phyloP scores from a whole-genome alignment of 805 yeast genomes.

The Spathaspora gorwiae region DNA sequence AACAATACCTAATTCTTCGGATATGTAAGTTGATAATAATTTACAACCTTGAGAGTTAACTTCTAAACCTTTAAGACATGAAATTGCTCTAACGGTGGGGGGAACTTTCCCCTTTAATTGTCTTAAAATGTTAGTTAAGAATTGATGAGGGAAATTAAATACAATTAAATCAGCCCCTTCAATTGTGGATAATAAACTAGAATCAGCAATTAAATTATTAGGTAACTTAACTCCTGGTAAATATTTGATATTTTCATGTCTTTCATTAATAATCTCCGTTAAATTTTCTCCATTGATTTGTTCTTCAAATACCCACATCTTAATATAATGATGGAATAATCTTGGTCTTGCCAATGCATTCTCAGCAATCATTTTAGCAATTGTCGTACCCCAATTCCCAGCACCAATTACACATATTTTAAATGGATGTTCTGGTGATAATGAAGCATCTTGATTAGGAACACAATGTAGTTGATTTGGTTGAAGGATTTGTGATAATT shows the following conservation, averaged over 20 bases:
- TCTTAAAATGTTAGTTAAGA: slow-evolving; percentile 35
- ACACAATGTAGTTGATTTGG: slow-evolving; percentile 9
- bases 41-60: slow-evolving; percentile 41
- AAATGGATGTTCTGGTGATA: slow-evolving; percentile 23
- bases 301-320: slow-evolving; percentile 46
- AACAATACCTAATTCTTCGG: slow-evolving; percentile 39
- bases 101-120: slow-evolving; percentile 37
- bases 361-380: slow-evolving; percentile 43
- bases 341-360: slow-evolving; percentile 37
- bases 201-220: slow-evolving; percentile 36
- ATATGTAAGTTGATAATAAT: slow-evolving; percentile 40
- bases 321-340: slow-evolving; percentile 32
- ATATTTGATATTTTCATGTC: slow-evolving; percentile 43
- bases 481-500: slow-evolving; percentile 22
- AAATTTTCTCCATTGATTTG: slow-evolving; percentile 36
- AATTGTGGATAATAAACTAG: slow-evolving; percentile 34
- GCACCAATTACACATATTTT: slow-evolving; percentile 41
- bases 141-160: slow-evolving; percentile 45
- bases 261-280: slow-evolving; percentile 39
- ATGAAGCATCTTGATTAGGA: slow-evolving; percentile 4
- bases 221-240: slow-evolving; percentile 42
- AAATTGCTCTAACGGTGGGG: slow-evolving; percentile 38
- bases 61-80: slow-evolving; percentile 44
- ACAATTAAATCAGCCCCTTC: slow-evolving; percentile 40
- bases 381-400: slow-evolving; percentile 47